These are phyloP conservation scores for Kluyveromyces dobzhanskii DNA, from an alignment of 805 yeast species.

Conservation along the genomic window DNA sequence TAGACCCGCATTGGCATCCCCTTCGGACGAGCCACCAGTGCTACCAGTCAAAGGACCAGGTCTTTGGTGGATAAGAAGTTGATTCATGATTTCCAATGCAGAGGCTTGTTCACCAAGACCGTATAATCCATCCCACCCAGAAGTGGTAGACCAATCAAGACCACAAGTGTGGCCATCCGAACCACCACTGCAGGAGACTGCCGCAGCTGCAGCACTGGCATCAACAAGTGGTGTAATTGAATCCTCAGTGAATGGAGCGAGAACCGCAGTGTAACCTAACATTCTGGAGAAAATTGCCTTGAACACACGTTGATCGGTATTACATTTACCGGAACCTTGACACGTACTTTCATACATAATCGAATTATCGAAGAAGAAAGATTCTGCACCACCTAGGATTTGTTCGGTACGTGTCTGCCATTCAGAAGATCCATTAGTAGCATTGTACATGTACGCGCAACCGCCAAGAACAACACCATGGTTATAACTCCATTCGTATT, in stretches of 20 bases:
- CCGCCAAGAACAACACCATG: conserved; percentile 76
- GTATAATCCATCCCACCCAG: conserved; percentile 62
- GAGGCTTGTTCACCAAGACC: conserved; percentile 91
- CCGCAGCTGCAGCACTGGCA: conserved; percentile 62
- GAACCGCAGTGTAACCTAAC: conserved; percentile 61
- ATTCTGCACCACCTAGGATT: conserved; percentile 45
- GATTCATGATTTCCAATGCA: conserved; percentile 60
- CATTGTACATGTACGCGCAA: conserved; percentile 69
- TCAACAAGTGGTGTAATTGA: conserved; percentile 30
- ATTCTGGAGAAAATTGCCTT: conserved; percentile 75
- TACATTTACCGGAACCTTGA: conserved; percentile 53
- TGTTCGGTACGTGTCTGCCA: conserved; percentile 60
- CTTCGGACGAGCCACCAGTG: conserved; percentile 64
- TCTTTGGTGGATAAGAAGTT: conserved; percentile 28
- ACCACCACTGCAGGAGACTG: conserved; percentile 81
- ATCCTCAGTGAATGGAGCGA: conserved; percentile 48
- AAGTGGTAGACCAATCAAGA: conserved; percentile 54
- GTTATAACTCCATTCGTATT: conserved; percentile 78
- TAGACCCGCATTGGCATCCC: conserved; percentile 64
- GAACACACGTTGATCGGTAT: conserved; percentile 87
- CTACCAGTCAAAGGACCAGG: conserved; percentile 54
- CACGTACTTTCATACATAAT: conserved; percentile 82
- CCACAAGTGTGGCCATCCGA: conserved; percentile 86
- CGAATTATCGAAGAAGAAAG: conserved; percentile 45
- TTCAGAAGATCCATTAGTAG: conserved; percentile 45